Evolutionary conservation across 768 basidiomycete genomes (phyloP).

Genomic region (Tulasnella sp.): DNA sequence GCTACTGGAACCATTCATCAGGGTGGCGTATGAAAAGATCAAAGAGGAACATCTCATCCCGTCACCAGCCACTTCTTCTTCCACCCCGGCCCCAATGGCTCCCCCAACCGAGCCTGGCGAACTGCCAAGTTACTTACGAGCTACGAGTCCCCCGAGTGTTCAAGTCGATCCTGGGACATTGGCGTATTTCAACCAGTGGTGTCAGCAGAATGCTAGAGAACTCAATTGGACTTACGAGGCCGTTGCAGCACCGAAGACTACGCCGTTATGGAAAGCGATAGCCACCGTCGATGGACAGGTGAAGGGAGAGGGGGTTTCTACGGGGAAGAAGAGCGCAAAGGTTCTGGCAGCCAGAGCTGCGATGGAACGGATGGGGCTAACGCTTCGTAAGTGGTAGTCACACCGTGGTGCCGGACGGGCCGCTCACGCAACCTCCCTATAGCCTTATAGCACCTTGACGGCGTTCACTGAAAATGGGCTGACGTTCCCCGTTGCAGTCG

Average conservation of each 20-base stretch:
- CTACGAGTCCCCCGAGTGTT: neutral
- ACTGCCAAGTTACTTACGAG: neutral
- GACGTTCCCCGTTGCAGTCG: neutral
- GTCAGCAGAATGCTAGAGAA: neutral
- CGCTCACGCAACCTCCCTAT: too few species aligned
- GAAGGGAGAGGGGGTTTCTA: neutral
- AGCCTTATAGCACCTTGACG: neutral
- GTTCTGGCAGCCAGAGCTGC: slow-evolving; percentile 1
- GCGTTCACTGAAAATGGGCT: neutral
- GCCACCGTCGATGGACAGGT: neutral
- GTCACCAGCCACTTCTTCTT: too few species aligned
- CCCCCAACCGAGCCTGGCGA: neutral
- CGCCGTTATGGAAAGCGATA: slow-evolving; percentile 10
- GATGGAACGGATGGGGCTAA: neutral
- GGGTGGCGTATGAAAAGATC: slow-evolving; percentile 4
- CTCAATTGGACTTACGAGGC: neutral
- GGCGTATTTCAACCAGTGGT: slow-evolving; percentile 6
- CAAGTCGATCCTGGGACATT: slow-evolving; percentile 2
- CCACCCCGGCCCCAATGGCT: neutral
- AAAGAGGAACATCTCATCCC: slow-evolving; percentile 10
- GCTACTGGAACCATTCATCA: neutral
- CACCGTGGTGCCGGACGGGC: too few species aligned
- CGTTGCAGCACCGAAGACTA: slow-evolving; percentile 1
- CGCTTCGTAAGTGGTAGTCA: too few species aligned
- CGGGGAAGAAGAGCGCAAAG: slow-evolving; percentile 11